Base-by-base conservation (phyloP, 805 yeast genomes). In the Metschnikowia henanensis region DNA sequence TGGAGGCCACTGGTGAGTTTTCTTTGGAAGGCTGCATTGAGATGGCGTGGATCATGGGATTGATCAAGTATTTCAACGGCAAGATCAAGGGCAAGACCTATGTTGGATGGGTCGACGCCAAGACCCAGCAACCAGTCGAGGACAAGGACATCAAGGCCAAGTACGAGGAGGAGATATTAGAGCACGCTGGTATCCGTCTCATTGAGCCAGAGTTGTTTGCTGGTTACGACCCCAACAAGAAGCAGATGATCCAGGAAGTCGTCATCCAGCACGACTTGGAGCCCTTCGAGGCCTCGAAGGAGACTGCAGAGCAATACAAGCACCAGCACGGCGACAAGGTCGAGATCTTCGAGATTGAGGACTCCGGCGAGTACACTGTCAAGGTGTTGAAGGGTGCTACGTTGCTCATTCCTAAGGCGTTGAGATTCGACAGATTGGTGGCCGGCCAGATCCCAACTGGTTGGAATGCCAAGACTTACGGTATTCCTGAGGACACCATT, bases 11-110 rank as follows among this genome's bases (percentile, higher is more conserved):
- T 49, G 99, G 99, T 60, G 89, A 87, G 63, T 94, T 94, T 72
- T 91, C 97, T 8, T 75, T 94, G 58, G 99, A 94, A 72, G 99
- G 99, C 62, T 86, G 97, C 62, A 85, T 94, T 63, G 99, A 94
- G 75, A 91, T 94, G 96, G 98, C 99, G 38, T 94, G 98, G 97
- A 91, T 94, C 58, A 94, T 94, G 98, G 97, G 97, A 56, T 79
- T 87, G 64, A 91, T 94, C 73, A 89, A 88, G 72, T 94, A 94
- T 74, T 94, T 87, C 74, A 87, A 88, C 56, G 98, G 97, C 73
- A 76, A 77, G 64, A 75, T 87, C 61, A 88, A 88, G 79, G 91
- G 91, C 61, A 83, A 83, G 66, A 92, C 90, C 59, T 91, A 91
- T 75, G 76, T 94, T 37, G 98, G 98, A 58, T 94, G 99, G 99